Evolutionary conservation across 306 rosid genomes (phyloP), one percentile per base, ranked within the genome.

Genomic region (Cicer arietinum): DNA sequence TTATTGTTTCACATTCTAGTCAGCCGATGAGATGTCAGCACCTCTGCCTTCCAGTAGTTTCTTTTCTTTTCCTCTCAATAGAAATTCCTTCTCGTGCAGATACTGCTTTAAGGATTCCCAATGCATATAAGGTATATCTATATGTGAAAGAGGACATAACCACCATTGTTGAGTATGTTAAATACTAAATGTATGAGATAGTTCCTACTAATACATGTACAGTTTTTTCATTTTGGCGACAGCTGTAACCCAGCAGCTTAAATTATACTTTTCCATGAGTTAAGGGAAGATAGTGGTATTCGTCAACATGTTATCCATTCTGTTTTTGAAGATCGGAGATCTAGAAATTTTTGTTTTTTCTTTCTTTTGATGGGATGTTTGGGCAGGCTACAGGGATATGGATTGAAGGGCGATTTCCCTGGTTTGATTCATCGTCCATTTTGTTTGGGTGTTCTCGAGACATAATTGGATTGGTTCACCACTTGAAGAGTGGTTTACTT

Each of bases 11-110:
- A 54, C 63, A 57, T 70, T 79, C 68, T 57, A 25, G 66, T 78
- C 75, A 16, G 79, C 79, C 47, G 91, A 86, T 85, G 81, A 77
- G 88, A 77, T 73, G 73, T 72, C 47, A 56, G 77, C 74, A 56
- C 74, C 50, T 57, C 75, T 45, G 67, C 69, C 71, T 75, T 60
- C 71, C 39, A 74, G 37, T 54, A 58, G 63, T 51, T 67, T 42
- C 70, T 74, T 54, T 69, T 69, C 43, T 25, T 69, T 45, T 53
- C 84, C 44, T 52, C 67, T 74, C 67, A 68, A 69, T 20, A 13
- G 18, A 65, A 59, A 13, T 50, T 73, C 50, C 70, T 77, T 70
- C 73, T 71, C 79, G 69, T 79, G 89, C 80, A 66, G 87, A 50
- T 75, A 70, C 70, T 37, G 47, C 69, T 66, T 63, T 64, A 63